These are phyloP conservation scores for Pascua sp. DNA, from an alignment of 1,284 basidiomycete genomes.

Conservation along the genomic window DNA sequence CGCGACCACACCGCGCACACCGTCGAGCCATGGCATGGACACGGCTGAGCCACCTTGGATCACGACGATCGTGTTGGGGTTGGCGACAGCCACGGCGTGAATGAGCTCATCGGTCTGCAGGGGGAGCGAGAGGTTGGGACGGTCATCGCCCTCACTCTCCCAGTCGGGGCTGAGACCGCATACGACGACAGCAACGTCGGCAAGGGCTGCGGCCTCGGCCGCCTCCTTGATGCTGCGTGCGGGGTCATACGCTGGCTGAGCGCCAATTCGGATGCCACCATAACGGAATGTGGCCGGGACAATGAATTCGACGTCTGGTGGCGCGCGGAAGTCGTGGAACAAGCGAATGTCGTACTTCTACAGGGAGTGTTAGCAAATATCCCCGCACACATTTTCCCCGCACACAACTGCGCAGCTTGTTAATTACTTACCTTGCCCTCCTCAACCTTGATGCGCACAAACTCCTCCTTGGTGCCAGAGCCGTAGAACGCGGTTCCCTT, in stretches of 20 bases:
- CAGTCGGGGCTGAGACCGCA: constrained; percentile 59
- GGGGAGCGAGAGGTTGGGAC: constrained; percentile 49
- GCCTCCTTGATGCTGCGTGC: too few species aligned
- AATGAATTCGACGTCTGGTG: constrained; percentile 52
- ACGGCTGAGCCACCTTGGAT: constrained; percentile 69
- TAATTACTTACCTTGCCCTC: constrained; percentile 23
- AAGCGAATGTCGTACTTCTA: constrained; percentile 22
- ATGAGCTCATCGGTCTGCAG: constrained; percentile 60
- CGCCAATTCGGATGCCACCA: constrained; percentile 38
- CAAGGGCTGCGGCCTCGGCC: too few species aligned
- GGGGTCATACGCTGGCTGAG: not conserved
- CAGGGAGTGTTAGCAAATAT: not conserved
- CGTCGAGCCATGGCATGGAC: constrained; percentile 67
- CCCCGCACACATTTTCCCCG: not conserved
- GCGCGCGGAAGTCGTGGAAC: constrained; percentile 23
- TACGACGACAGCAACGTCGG: constrained; percentile 60
- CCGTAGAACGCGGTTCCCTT: constrained; percentile 21
- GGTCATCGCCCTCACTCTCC: constrained; percentile 49
- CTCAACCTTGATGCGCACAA: constrained; percentile 17
- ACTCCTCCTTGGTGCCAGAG: constrained; percentile 20
- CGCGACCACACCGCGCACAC: constrained; percentile 64
- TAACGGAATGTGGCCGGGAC: constrained; percentile 4
- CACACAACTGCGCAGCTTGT: not conserved
- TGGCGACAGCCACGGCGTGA: constrained; percentile 59
- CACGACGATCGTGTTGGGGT: constrained; percentile 68